These are phyloP conservation scores for Microdochium trichocladiopsis DNA, from an alignment of 2,329 filamentous ascomycete species.

Conservation along the genomic window DNA sequence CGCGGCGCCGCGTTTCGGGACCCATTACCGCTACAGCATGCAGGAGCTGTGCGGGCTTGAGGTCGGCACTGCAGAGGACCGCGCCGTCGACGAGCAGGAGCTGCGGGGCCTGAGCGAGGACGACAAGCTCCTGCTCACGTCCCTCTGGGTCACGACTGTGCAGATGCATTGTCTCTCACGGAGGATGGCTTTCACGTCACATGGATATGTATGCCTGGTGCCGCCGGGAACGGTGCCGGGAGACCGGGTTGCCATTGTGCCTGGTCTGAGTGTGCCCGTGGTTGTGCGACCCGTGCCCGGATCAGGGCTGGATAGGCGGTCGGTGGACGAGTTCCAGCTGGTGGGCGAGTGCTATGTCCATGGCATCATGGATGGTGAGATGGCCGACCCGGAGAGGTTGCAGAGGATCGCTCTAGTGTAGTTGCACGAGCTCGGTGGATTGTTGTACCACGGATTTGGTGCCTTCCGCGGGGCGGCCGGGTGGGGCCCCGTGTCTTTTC, in stretches of 20 bases:
- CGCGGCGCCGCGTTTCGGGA: background rate
- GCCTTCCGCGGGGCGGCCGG: too few relatives aligned
- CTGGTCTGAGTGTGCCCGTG: background rate
- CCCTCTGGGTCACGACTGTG: background rate
- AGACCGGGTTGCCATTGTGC: background rate
- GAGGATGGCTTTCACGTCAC: background rate
- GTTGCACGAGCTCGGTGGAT: too few relatives aligned
- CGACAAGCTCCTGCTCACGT: background rate
- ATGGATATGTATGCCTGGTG: background rate
- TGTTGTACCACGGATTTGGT: too few relatives aligned
- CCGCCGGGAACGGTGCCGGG: background rate
- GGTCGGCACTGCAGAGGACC: background rate
- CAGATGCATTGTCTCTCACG: background rate
- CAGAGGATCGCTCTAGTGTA: background rate
- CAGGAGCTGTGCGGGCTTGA: background rate
- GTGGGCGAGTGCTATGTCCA: background rate
- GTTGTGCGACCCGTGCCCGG: background rate
- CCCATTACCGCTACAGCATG: background rate
- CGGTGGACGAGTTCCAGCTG: background rate
- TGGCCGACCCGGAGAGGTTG: background rate
- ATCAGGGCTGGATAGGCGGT: background rate
- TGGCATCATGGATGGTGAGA: background rate
- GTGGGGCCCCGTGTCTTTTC: too few relatives aligned
- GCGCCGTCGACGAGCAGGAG: background rate
- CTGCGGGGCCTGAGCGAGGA: background rate